Percentiles rank a stretch among this genome's conserved stretches.
phyloP scores from a whole-genome alignment of 495 filamentous ascomycete species.

The Penicillium waksmanii region DNA sequence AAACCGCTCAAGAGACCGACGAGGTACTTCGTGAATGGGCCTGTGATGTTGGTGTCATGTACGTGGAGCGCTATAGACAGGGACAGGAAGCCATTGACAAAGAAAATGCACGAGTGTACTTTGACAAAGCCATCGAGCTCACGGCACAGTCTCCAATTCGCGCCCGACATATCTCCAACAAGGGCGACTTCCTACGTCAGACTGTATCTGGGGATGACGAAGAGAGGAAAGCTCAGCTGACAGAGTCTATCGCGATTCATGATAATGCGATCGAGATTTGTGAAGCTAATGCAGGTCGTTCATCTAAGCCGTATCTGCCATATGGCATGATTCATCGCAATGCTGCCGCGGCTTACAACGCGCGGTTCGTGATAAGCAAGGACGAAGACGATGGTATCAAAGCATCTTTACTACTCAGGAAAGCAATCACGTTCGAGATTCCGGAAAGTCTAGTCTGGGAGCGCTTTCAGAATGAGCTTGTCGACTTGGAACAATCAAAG shows the following conservation, averaged over 20 bases:
- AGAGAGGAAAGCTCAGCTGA: background rate
- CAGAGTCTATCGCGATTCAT: background rate
- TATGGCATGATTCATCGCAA: background rate
- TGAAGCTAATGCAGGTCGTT: background rate
- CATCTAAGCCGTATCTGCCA: background rate
- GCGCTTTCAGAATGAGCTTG: background rate
- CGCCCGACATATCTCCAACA: slow-evolving; percentile 1
- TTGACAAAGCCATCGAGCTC: slow-evolving; percentile 1
- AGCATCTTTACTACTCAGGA: background rate
- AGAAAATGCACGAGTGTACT: background rate
- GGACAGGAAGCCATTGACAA: background rate
- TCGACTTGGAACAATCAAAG: background rate
- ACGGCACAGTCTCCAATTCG: background rate
- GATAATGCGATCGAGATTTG: background rate
- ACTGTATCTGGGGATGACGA: background rate
- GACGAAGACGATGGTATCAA: background rate
- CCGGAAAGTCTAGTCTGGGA: background rate
- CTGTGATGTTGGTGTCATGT: background rate
- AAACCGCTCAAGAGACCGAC: background rate
- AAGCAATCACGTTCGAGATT: background rate
- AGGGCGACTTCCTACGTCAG: background rate
- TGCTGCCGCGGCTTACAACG: background rate
- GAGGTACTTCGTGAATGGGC: slow-evolving; percentile 29
- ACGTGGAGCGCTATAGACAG: background rate
- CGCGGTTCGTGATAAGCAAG: background rate